Percentiles rank a stretch among this genome's conserved stretches.
Conservation (phyloP, 495 filamentous ascomycete genomes). For the Staphylotrichum longicolle region DNA sequence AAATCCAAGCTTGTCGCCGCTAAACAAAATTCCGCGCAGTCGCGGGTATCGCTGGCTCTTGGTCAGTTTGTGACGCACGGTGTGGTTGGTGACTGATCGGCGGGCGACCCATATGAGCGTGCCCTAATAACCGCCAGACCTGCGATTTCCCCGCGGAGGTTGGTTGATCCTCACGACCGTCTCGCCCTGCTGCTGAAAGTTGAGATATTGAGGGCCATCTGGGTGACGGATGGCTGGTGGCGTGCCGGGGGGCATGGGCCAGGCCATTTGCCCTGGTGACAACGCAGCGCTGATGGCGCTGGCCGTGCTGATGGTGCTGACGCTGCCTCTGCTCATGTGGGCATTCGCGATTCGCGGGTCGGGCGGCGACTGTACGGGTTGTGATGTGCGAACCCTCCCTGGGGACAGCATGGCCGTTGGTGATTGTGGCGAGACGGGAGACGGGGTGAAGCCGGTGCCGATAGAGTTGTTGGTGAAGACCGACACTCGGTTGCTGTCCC, state of each 20-base stretch:
- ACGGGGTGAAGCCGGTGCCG: conserved; percentile 15
- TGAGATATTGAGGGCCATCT: conserved; percentile 17
- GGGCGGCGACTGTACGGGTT: neutral
- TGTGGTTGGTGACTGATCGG: too few relatives aligned
- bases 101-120: too few relatives aligned
- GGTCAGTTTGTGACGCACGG: too few relatives aligned
- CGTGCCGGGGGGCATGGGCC: conserved; percentile 23
- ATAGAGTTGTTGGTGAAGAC: conserved; percentile 10
- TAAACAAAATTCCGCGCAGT: too few relatives aligned
- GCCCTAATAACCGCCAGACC: neutral
- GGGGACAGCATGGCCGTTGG: conserved; percentile 5
- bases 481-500: conserved; percentile 15
- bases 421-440: conserved; percentile 14
- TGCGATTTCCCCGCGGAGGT: conserved; percentile 5
- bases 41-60: too few relatives aligned
- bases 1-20: too few relatives aligned
- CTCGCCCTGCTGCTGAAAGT: conserved; percentile 17
- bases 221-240: conserved; percentile 8
- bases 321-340: conserved; percentile 15
- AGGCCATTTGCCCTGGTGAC: conserved; percentile 21
- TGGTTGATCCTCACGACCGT: conserved; percentile 24
- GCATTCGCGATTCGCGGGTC: conserved; percentile 12
- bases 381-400: conserved; percentile 7
- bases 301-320: conserved; percentile 17
- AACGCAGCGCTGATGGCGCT: conserved; percentile 19